These are phyloP conservation scores for Malassezia brasiliensis DNA, from an alignment of 1,284 basidiomycete species.

Conservation along the genomic window DNA sequence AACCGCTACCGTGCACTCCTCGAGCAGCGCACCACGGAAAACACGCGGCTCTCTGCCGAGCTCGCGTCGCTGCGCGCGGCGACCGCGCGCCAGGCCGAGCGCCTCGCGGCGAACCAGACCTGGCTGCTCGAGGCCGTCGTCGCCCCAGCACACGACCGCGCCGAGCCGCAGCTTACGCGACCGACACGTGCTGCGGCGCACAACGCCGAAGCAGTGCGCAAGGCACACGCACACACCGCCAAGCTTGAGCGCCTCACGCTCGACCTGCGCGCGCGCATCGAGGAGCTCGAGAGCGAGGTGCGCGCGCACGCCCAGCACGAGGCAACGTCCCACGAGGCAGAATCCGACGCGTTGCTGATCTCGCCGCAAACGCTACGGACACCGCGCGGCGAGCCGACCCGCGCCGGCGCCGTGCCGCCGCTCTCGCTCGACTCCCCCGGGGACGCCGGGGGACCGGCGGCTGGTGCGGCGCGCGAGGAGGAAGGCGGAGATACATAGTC, in stretches of 20 bases:
- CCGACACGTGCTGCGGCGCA: background rate
- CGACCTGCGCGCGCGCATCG: constrained; percentile 2
- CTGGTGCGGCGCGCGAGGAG: no score
- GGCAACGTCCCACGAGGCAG: no score
- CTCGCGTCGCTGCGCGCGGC: constrained; percentile 5
- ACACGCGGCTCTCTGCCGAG: background rate
- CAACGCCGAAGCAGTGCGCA: background rate
- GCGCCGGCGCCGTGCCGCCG: constrained; percentile 9
- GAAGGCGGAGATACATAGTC: no score
- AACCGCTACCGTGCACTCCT: background rate
- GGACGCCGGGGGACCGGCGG: no score
- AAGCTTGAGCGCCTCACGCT: background rate
- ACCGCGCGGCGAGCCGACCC: background rate
- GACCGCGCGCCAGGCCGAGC: background rate
- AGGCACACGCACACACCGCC: background rate
- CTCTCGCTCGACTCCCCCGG: constrained; percentile 6
- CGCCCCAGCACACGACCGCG: background rate
- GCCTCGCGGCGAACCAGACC: background rate
- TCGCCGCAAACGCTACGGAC: constrained; percentile 12
- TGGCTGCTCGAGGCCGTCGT: background rate
- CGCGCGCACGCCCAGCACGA: background rate
- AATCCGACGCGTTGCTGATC: background rate
- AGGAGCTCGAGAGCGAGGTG: constrained; percentile 12
- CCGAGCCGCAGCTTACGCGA: background rate
- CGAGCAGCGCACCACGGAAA: background rate